These are phyloP conservation scores for Talaromyces ruber DNA, from an alignment of 495 filamentous ascomycete genomes.

Conservation along the genomic window DNA sequence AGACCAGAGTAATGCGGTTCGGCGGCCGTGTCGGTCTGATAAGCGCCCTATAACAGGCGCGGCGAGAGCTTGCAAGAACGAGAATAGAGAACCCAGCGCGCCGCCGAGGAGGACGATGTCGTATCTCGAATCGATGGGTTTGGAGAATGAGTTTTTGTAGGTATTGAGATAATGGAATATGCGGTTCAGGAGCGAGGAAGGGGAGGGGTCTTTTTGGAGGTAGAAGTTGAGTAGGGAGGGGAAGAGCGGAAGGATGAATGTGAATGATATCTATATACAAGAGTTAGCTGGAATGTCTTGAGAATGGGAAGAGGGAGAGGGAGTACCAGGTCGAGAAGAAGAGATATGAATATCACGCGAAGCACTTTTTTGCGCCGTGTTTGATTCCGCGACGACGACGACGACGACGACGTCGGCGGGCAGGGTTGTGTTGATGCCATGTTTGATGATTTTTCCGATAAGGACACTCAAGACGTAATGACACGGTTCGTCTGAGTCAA, in stretches of 20 bases:
- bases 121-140: conserved; percentile 90
- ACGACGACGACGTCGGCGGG: conserved; percentile 17
- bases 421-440: conserved; percentile 23
- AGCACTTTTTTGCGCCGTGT: conserved; percentile 68
- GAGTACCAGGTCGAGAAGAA: conserved; percentile 61
- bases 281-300: not conserved
- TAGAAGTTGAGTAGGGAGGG: conserved; percentile 94
- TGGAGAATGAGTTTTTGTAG: conserved; percentile 90
- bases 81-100: conserved; percentile 88
- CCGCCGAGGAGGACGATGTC: conserved; percentile 96
- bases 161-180: conserved; percentile 80
- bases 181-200: conserved; percentile 58
- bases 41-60: conserved; percentile 85
- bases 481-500: no score
- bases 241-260: conserved; percentile 97
- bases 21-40: conserved; percentile 82
- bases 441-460: not conserved
- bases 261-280: conserved; percentile 63
- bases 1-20: conserved; percentile 78
- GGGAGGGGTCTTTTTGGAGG: conserved; percentile 52
- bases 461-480: no score
- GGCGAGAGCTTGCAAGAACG: conserved; percentile 84
- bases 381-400: conserved; percentile 12
- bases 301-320: not conserved
- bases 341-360: conserved; percentile 64